A percentile compares a stretch with the other conserved stretches of the same genome.
phyloP scores from a whole-genome alignment of 2,329 filamentous ascomycete species.

The Ophiostoma perfectum region DNA sequence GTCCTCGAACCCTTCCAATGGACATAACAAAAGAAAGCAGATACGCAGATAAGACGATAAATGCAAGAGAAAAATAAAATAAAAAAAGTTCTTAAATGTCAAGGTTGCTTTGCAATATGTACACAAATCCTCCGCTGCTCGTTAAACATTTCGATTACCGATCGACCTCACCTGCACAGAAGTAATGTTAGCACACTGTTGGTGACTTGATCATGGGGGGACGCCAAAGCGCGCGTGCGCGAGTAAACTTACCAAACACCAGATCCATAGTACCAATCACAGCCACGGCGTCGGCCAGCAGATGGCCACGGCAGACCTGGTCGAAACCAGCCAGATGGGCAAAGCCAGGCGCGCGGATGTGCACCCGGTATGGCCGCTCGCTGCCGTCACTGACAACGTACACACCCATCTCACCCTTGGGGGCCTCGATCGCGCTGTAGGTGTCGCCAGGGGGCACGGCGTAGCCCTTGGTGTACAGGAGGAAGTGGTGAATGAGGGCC shows the following conservation, averaged over 20 bases:
- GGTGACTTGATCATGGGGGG: no score
- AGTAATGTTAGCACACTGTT: no score
- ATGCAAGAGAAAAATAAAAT: not conserved
- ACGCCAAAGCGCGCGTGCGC: no score
- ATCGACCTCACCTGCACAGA: slow-evolving; percentile 46
- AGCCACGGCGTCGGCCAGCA: slow-evolving; percentile 92
- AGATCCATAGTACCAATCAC: slow-evolving; percentile 89
- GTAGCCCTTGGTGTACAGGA: slow-evolving; percentile 98
- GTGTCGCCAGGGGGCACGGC: slow-evolving; percentile 95
- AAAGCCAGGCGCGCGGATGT: slow-evolving; percentile 94
- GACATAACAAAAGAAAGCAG: not conserved
- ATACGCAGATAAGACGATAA: not conserved
- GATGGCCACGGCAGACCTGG: slow-evolving; percentile 83
- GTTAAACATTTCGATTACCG: slow-evolving; percentile 42
- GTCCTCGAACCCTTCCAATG: not conserved
- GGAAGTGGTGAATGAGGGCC: slow-evolving; percentile 97
- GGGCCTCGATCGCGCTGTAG: slow-evolving; percentile 97
- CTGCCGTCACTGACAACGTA: slow-evolving; percentile 93
- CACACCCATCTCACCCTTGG: slow-evolving; percentile 99
- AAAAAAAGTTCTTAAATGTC: not conserved
- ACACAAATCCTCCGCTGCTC: slow-evolving; percentile 15
- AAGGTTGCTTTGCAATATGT: slow-evolving; percentile 20
- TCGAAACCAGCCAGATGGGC: slow-evolving; percentile 93
- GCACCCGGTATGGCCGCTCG: slow-evolving; percentile 94
- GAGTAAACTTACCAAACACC: slow-evolving; percentile 58